Base-by-base conservation (phyloP, 805 yeast genomes). In the Zygoascus bituminiphila region DNA sequence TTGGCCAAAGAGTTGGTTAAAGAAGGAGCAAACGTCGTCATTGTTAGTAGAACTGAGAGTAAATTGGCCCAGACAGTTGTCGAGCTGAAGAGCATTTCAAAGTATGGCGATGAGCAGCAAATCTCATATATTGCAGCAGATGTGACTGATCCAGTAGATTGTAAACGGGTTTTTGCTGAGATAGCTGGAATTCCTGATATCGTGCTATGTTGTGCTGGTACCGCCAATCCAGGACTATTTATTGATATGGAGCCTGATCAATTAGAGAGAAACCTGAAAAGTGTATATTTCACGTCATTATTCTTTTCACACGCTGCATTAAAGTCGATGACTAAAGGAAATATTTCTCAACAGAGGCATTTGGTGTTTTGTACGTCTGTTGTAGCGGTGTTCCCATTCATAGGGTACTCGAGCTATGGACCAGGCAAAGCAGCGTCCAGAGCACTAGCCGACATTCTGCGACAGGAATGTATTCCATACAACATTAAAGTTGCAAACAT, bases 361-460 rank as follows among this genome's bases (percentile, higher is more conserved):
- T 74, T 79, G 55, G 78, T 79, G 21, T 76, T 72, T 51, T 82
- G 75, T 57, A 84, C 96, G 0, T 86, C 96, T 2, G 84, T 81
- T 3, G 78, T 83, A 8, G 88, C 94, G 2, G 79, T 83, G 55
- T 91, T 78, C 69, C 88, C 96, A 4, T 83, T 91, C 60, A 84
- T 88, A 40, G 99, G 99, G 0, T 93, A 93, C 62, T 75, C 81
- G 0, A 91, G 87, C 57, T 93, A 93, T 62, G 89, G 93, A 0
- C 98, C 99, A 0, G 65, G 81, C 55, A 93, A 93, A 62, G 82
- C 87, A 0, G 95, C 96, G 0, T 63, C 91, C 14, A 75, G 85
- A 58, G 70, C 95, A 0, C 68, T 93, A 12, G 81, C 88, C 0
- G 84, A 84, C 44, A 71, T 84, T 5, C 66, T 93, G 47, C 78